Evolutionary conservation across 169 alveolate species (phyloP), one percentile per base, ranked within the genome.

Genomic region (Plasmodium cynomolgi): DNA sequence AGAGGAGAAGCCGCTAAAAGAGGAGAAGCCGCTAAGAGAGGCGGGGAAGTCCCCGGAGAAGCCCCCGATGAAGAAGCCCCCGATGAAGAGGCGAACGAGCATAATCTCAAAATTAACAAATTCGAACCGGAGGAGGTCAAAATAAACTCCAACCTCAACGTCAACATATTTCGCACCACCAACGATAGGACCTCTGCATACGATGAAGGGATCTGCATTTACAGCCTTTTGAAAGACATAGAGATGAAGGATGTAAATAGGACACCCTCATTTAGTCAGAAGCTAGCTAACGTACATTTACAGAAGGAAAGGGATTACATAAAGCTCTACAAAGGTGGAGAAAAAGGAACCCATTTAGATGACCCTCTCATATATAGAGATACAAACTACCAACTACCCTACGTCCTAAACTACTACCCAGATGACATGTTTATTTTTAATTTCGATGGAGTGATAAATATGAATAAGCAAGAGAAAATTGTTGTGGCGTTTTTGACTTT

Each of bases 381-480:
- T 29, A 77, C 41, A 20, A 82, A 68, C n/a, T 83, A 84, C 62
- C 33, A 80, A 3, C 31, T 83, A n/a, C 92, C 96, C 26, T 47
- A 71, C 37, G 29, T 82, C 1, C 44, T 81, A 26, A 79, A 74
- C 47, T 83, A 72, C 79, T 84, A 37, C 75, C 92, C 94, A 74
- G 88, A 90, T 56, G 92, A 90, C 56, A 80, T 90, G 91, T 90
- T 80, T 37, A 90, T 90, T n/a, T 80, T 90, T 37, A 80, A 80
- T 50, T 90, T 90, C 54, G 94, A 90, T 41, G 94, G 94, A 17
- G 94, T 90, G 31, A 90, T 90, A 41, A 90, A 58, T 58, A 58
- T 90, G 39, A 90, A 68, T 37, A 90, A 90, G 62, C 94, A 90
- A 68, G 94, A 90, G 58, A 37, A 90, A 41, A 80, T 90, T 13